Conservation (phyloP, 257 asterid genomes). For the Jasminum sambac region DNA sequence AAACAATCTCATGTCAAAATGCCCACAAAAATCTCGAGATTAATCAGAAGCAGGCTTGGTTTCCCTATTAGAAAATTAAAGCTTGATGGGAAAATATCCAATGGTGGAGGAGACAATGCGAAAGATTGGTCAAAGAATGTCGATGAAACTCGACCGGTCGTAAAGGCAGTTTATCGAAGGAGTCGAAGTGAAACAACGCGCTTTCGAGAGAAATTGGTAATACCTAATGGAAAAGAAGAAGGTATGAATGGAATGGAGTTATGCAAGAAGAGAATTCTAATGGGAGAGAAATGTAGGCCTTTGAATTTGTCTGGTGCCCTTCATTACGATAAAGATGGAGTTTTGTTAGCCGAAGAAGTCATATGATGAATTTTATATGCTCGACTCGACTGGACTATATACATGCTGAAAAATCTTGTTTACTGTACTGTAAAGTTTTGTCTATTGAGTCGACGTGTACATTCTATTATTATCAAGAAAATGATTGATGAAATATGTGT, state of each 20-base stretch:
- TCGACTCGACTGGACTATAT: background rate
- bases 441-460: background rate
- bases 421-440: background rate
- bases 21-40: conserved; percentile 21
- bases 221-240: conserved; percentile 8
- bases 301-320: conserved; percentile 52
- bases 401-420: background rate
- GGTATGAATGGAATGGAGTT: conserved; percentile 34
- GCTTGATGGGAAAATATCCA: background rate
- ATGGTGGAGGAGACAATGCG: conserved; percentile 4
- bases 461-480: background rate
- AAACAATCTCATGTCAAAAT: background rate
- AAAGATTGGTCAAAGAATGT: background rate
- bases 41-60: conserved; percentile 27
- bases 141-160: background rate
- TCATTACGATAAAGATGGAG: conserved; percentile 55
- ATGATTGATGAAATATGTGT: no score
- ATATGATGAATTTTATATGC: background rate
- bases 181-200: background rate
- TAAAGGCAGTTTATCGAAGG: conserved; percentile 5
- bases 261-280: conserved; percentile 72
- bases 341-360: conserved; percentile 51
- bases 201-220: background rate
- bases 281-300: conserved; percentile 69
- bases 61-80: conserved; percentile 33